These are phyloP conservation scores for Psilocybe mexicana DNA, from an alignment of 1,284 basidiomycete species.

Conservation along the genomic window DNA sequence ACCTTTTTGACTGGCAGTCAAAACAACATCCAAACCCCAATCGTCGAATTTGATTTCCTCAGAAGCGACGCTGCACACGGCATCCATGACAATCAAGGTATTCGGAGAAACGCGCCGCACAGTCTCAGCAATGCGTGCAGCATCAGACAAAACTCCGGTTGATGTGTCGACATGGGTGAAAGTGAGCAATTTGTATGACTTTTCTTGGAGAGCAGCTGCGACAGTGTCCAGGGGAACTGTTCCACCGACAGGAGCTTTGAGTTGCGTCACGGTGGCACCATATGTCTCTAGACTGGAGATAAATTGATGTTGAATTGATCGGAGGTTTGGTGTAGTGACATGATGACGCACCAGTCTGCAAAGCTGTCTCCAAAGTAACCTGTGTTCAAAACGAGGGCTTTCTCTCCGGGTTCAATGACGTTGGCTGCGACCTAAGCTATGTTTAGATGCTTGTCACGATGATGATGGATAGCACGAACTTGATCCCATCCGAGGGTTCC, in stretches of 20 bases:
- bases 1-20: slow-evolving; percentile 94
- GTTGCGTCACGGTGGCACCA: slow-evolving; percentile 86
- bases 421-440: slow-evolving; percentile 69
- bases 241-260: slow-evolving; percentile 83
- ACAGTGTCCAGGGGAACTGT: slow-evolving; percentile 68
- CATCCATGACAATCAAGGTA: slow-evolving; percentile 88
- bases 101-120: slow-evolving; percentile 84
- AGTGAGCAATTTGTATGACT: slow-evolving; percentile 90
- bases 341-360: slow-evolving; percentile 63
- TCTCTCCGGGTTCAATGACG: slow-evolving; percentile 77
- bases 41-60: slow-evolving; percentile 95
- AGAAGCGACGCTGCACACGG: slow-evolving; percentile 93
- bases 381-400: slow-evolving; percentile 77
- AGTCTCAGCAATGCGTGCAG: slow-evolving; percentile 75
- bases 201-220: slow-evolving; percentile 74
- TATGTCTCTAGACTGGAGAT: slow-evolving; percentile 76
- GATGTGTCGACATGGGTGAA: slow-evolving; percentile 96
- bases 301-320: slow-evolving; percentile 43
- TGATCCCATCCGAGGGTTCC: slow-evolving; percentile 93
- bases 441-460: background rate
- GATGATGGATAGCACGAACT: slow-evolving; percentile 36
- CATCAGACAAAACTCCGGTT: slow-evolving; percentile 89
- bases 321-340: slow-evolving; percentile 52
- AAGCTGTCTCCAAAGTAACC: slow-evolving; percentile 91
- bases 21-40: slow-evolving; percentile 91